Evolutionary conservation across 768 basidiomycete genomes (phyloP), one percentile per base, ranked within the genome.

Genomic region (Podaxis mareebaensis): DNA sequence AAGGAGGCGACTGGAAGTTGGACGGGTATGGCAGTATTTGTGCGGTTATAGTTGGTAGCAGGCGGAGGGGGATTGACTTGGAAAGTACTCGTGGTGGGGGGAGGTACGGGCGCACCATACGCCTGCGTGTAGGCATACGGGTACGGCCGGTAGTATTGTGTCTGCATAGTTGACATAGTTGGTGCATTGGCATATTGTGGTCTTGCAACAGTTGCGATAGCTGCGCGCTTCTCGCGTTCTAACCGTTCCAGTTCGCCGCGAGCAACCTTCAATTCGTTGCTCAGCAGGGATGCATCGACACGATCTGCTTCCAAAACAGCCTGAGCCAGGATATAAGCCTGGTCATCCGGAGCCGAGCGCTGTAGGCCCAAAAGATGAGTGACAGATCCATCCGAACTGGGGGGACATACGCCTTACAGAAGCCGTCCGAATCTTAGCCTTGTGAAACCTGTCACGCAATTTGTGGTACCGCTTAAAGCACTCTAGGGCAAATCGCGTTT

Each of bases 1-100:
- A 90, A 71, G 20, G 87, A 85, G 24, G 85, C 78, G 1, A 88
- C 85, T 17, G 91, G 90, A 36, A 94, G 78, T 64, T 91, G 86
- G 0, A 93, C 86, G 3, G 92, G 90, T 61, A 84, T 83, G 2
- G 81, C 79, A 5, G 77, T 74, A 61, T 69, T 77, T 48, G 58
- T 20, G 26, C 58, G 79, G 65, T 56, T 77, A 74, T 68, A 28
- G 77, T 64, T 17, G 73, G 54, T 60, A n/a, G 77, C 66, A 26
- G 70, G 59, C n/a, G 73, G 72, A 40, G 72, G 60, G 39, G 75
- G 71, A 22, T 69, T 71, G 13, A 69, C 67, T 8, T 67, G 68
- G 28, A 65, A 67, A 49, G 58, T 70, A 54, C 70, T 76, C n/a
- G 78, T 75, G 4, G 79, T 70, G 13, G 79, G 67, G 53, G 78